Base-by-base conservation (phyloP, 164 flowering plant species). In the Protea cynaroides region DNA sequence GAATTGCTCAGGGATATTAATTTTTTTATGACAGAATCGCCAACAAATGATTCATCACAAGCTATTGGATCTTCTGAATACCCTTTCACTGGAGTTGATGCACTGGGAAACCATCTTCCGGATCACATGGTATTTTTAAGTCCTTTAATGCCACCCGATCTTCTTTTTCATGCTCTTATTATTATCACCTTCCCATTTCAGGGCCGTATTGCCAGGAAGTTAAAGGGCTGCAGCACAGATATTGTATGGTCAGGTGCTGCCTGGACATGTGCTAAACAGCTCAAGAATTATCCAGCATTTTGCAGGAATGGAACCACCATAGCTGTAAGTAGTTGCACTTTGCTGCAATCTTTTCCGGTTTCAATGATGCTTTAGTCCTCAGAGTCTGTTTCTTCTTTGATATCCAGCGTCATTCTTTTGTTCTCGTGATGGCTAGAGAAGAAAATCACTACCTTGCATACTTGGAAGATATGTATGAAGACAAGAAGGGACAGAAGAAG, bases 381-480 rank as follows among this genome's bases (percentile, higher is more conserved):
- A 25, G 56, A 60, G 43, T 25, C 56, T 23, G 25, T 24, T 56
- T 25, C 22, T 52, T 56, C 43, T 54, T n/a, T 71, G 47, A 24
- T 80, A 10, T 75, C 60, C 92, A 95, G 99, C 65, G 84, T 54
- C 90, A 87, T 47, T 90, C 99, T 17, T 95, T 95, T 78, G 97
- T 92, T 36, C 84, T 78, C 76, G 88, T 95, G 62, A 90, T 95
- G 99, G 88, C 91, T 36, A 80, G 90, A 73, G 97, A 84, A 67
- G 92, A 82, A 53, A 82, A 75, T 59, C 91, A 79, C 56, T 86
- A 92, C 62, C 72, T 95, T 75, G 99, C 91, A 53, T 90, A 95
- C 72, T 54, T 95, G 68, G 99, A 95, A 78, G 98, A 95, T 75
- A 88, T 90, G 98, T 92, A 95, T 72, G 97, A 92, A 77, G 98